Base-by-base conservation (phyloP, 805 yeast genomes). In the Tetrapisispora namnaoensis region DNA sequence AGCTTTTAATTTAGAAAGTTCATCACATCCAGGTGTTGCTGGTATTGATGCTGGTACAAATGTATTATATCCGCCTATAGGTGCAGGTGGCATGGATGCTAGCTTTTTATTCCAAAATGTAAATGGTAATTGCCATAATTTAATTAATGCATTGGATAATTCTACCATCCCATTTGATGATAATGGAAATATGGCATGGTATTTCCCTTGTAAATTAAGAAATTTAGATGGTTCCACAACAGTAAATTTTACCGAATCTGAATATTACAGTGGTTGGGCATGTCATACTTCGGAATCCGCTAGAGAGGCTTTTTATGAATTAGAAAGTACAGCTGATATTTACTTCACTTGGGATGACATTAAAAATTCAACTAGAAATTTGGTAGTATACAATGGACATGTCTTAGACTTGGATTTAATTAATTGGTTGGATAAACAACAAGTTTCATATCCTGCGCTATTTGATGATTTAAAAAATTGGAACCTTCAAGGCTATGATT, bases 291-390 rank as follows among this genome's bases (percentile, higher is more conserved):
- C 86, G 4, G 58, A 74, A 8, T 54, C 60, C 1, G 90, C 96
- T 0, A 78, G 98, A 60, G 65, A 75, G 2, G 74, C 84, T 1
- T 91, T 77, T 62, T 86, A 84, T 63, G 55, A 61, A 39, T 68
- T 86, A 56, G 65, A 76, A 24, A 76, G 75, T 35, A 68, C 74
- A 28, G 96, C 91, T 6, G 88, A 85, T 53, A 83, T 91, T 4
- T 89, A 77, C 65, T 93, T 82, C 68, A 82, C 89, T 6, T 93
- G 99, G 99, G 87, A 86, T 48, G 95, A 86, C 56, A 74, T 91
- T 53, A 72, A 70, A 51, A 80, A 82, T 60, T 68, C 82, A 24
- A 66, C 82, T 5, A 76, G 96, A 65, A 84, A 84, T 54, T 74
- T 93, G 60, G 82, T 89, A 30, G 97, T 90, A 3, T 91, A 83